A percentile compares a stretch with the other conserved stretches of the same genome.
These are phyloP conservation scores for Alliaria petiolata DNA, from an alignment of 345 rosid genomes.

Conservation along the genomic window DNA sequence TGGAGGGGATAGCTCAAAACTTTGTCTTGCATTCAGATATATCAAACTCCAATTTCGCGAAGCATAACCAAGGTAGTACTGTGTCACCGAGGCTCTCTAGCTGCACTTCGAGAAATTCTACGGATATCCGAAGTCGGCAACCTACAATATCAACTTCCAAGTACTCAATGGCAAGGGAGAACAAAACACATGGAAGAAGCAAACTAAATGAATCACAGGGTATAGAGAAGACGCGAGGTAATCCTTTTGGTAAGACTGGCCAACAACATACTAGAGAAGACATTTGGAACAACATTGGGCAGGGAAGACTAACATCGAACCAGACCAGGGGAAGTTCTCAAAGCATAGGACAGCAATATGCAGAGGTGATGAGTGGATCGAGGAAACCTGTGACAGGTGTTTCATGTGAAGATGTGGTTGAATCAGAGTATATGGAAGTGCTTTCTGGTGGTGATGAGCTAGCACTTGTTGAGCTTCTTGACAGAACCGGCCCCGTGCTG, in stretches of 20 bases:
- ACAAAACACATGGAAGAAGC: slow-evolving; percentile 45
- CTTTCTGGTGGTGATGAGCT: slow-evolving; percentile 62
- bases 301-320: slow-evolving; percentile 34
- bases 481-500: slow-evolving; percentile 82
- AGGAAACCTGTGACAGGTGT: slow-evolving; percentile 46
- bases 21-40: slow-evolving; percentile 41
- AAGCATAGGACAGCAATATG: slow-evolving; percentile 33
- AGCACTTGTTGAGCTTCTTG: slow-evolving; percentile 71
- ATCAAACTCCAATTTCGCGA: slow-evolving; percentile 41
- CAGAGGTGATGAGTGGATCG: slow-evolving; percentile 36
- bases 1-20: slow-evolving; percentile 49
- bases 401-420: slow-evolving; percentile 62
- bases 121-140: slow-evolving; percentile 48
- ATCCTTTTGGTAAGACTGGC: slow-evolving; percentile 32
- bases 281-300: slow-evolving; percentile 41
- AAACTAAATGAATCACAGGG: slow-evolving; percentile 46
- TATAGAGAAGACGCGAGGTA: slow-evolving; percentile 38
- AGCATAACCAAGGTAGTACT: slow-evolving; percentile 43
- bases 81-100: slow-evolving; percentile 65
- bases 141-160: slow-evolving; percentile 45
- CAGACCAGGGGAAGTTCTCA: slow-evolving; percentile 34
- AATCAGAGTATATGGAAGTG: slow-evolving; percentile 82
- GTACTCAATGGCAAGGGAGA: slow-evolving; percentile 50
- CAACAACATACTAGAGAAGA: slow-evolving; percentile 42
- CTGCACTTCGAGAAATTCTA: slow-evolving; percentile 64